These are phyloP conservation scores for Durio zibethinus DNA, from an alignment of 345 rosid genomes.

Conservation along the genomic window DNA sequence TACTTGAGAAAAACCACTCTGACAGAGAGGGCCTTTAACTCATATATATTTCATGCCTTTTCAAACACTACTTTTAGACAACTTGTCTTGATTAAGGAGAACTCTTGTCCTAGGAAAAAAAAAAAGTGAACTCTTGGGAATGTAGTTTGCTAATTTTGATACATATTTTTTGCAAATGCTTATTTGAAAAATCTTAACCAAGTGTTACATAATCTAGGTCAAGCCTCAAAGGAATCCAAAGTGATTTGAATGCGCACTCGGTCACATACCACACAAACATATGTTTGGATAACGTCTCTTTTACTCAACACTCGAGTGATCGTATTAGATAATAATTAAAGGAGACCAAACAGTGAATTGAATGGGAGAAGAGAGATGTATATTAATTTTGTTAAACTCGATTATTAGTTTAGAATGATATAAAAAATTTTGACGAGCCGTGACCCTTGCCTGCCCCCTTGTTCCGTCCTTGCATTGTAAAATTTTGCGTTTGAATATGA, in stretches of 20 bases:
- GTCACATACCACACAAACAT: background rate
- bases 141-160: background rate
- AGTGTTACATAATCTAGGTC: background rate
- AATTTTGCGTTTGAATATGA: too few relatives aligned
- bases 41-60: background rate
- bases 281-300: background rate
- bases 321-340: too few relatives aligned
- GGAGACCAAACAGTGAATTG: too few relatives aligned
- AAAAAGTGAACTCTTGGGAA: background rate
- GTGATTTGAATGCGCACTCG: background rate
- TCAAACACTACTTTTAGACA: background rate
- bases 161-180: background rate
- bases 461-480: too few relatives aligned
- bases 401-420: too few relatives aligned
- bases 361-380: too few relatives aligned
- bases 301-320: too few relatives aligned
- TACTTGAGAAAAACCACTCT: background rate
- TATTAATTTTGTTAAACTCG: too few relatives aligned
- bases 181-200: background rate
- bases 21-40: background rate
- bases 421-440: too few relatives aligned
- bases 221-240: conserved; percentile 7
- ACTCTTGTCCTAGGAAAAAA: background rate
- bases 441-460: too few relatives aligned
- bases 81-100: background rate